Evolutionary conservation across 495 filamentous ascomycete genomes (phyloP).

Genomic region (Lasiosphaeriaceae sp.): DNA sequence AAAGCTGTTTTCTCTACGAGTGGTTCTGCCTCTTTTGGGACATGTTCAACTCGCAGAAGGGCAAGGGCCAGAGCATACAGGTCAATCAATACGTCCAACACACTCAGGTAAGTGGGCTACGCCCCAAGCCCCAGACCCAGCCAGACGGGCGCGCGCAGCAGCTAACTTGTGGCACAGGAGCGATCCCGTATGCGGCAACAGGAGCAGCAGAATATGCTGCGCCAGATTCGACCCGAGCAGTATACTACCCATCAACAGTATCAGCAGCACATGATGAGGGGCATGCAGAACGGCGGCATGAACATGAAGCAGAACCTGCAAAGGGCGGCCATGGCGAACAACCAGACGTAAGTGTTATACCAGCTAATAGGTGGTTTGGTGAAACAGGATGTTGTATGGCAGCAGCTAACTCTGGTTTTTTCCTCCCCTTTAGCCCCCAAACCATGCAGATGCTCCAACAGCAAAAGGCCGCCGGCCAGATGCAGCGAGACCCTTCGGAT

Average conservation of each 20-base stretch:
- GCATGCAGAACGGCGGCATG: slow-evolving; percentile 31
- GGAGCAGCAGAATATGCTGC: slow-evolving; percentile 65
- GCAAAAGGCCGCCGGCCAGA: slow-evolving; percentile 63
- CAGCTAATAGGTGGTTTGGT: not conserved
- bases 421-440: slow-evolving; percentile 49
- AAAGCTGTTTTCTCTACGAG: slow-evolving; percentile 80
- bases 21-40: slow-evolving; percentile 99
- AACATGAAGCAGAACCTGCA: slow-evolving; percentile 56
- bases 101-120: slow-evolving; percentile 61
- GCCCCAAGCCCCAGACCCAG: not conserved
- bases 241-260: slow-evolving; percentile 36
- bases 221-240: slow-evolving; percentile 60
- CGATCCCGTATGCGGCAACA: slow-evolving; percentile 64
- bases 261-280: slow-evolving; percentile 50
- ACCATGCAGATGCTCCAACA: slow-evolving; percentile 60
- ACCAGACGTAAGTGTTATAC: slow-evolving; percentile 55
- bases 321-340: slow-evolving; percentile 75
- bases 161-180: slow-evolving; percentile 41
- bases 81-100: slow-evolving; percentile 71
- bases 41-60: slow-evolving; percentile 75
- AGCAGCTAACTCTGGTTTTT: slow-evolving; percentile 20
- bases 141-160: not conserved
- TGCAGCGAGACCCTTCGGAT: slow-evolving; percentile 81
- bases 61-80: slow-evolving; percentile 48
- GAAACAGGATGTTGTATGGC: not conserved